Base-by-base conservation (phyloP, 306 rosid genomes). In the Acacia melanoxylon region DNA sequence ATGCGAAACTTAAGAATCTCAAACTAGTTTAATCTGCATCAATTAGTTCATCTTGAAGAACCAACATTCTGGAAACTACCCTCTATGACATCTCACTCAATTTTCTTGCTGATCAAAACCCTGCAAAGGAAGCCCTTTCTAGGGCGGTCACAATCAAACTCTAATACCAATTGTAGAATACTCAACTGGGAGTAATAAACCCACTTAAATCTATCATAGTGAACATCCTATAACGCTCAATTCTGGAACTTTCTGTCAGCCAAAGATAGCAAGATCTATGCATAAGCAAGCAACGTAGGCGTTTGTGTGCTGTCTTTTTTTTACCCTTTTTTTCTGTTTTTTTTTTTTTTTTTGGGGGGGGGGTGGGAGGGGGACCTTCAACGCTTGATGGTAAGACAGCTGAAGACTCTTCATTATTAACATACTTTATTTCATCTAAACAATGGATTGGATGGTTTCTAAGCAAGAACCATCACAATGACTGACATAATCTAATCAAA, bases 221-320 rank as follows among this genome's bases (percentile, higher is more conserved):
- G 13, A 56, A 19, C 63, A 56, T n/a, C 25, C 63, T 22, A 56
- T 56, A n/a, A 29, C 17, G n/a, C 22, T 15, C 59, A 19, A 51
- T 16, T 51, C 22, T 6, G 4, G 61, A 20, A 54, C 62, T n/a
- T n/a, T 24, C 72, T 62, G 27, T 45, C 31, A 62, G 41, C 54
- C 29, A 35, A 54, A 48, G 56, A 61, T 66, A 61, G 80, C 48
- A 75, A 79, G 40, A 33, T 67, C 67, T 45, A 74, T 56, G 42
- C 65, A 78, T 29, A 14, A 37, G 29, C 48, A 68, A 40, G 51
- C 49, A 66, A 73, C n/a, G 45, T n/a, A 56, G 44, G 10, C 8
- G 25, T 35, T 17, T 14, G 33, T 11, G 19, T 59, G 66, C 31
- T 10, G 54, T 42, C 35, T 4, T 70, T 31, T 31, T 2, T 31